phyloP scores from a whole-genome alignment of 108 stramenopile genomes.

The Craspedostauros australis region DNA sequence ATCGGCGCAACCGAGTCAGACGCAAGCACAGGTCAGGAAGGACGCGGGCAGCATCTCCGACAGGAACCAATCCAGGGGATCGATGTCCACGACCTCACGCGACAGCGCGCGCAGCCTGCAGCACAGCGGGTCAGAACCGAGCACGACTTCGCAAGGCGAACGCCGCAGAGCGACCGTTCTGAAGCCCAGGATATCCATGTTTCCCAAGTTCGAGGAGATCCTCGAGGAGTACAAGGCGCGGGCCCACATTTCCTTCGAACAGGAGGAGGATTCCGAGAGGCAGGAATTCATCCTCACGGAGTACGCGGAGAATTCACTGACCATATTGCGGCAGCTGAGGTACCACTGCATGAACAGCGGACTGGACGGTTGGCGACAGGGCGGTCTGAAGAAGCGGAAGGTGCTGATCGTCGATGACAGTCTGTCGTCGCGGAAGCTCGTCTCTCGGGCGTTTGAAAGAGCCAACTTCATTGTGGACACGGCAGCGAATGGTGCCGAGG shows the following conservation, averaged over 20 bases:
- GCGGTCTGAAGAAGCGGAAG: constrained; percentile 73
- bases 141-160: constrained; percentile 10
- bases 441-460: constrained; percentile 81
- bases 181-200: constrained; percentile 79
- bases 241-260: constrained; percentile 81
- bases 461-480: constrained; percentile 88
- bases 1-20: no score
- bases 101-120: constrained; percentile 10
- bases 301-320: constrained; percentile 83
- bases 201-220: constrained; percentile 68
- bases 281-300: constrained; percentile 80
- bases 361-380: constrained; percentile 87
- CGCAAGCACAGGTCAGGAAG: no score
- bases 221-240: constrained; percentile 71
- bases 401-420: constrained; percentile 87
- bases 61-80: constrained; percentile 7
- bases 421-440: constrained; percentile 68
- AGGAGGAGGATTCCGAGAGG: constrained; percentile 64
- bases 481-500: constrained; percentile 82
- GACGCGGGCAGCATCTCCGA: neutral
- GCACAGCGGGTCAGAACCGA: constrained; percentile 25
- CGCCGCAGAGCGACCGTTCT: constrained; percentile 12
- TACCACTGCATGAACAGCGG: constrained; percentile 91
- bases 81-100: constrained; percentile 16
- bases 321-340: constrained; percentile 81